Conservation (phyloP, 2,329 filamentous ascomycete genomes). For the Pseudovirgaria hyperparasitica region DNA sequence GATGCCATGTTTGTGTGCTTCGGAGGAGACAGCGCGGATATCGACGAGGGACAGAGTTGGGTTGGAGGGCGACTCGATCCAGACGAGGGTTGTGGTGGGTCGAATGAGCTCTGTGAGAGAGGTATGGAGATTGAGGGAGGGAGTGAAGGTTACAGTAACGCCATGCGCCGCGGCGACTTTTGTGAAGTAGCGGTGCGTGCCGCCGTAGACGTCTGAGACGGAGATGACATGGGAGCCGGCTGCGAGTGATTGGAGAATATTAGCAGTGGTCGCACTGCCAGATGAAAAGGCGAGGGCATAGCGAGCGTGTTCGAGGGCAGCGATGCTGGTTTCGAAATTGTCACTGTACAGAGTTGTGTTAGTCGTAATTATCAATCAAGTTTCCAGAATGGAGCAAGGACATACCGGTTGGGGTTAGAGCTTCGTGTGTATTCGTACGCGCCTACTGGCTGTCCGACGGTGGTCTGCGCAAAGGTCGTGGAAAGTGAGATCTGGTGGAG, state of each 20-base stretch:
- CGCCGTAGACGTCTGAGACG: slow-evolving; percentile 94
- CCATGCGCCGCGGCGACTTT: slow-evolving; percentile 92
- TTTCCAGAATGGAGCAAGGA: not conserved
- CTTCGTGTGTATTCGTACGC: slow-evolving; percentile 87
- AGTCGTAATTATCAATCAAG: not conserved
- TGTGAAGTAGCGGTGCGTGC: slow-evolving; percentile 97
- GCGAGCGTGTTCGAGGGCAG: slow-evolving; percentile 82
- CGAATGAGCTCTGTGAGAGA: slow-evolving; percentile 75
- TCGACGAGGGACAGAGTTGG: slow-evolving; percentile 88
- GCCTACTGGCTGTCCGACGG: slow-evolving; percentile 77
- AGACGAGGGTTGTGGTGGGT: slow-evolving; percentile 73
- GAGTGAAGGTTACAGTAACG: slow-evolving; percentile 87
- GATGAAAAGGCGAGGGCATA: slow-evolving; percentile 91
- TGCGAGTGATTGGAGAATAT: slow-evolving; percentile 83
- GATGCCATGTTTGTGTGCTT: slow-evolving; percentile 79
- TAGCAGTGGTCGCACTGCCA: slow-evolving; percentile 86
- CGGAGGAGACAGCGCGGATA: slow-evolving; percentile 69
- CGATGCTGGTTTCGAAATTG: slow-evolving; percentile 87
- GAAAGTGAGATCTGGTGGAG: slow-evolving; percentile 67
- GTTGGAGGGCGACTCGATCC: slow-evolving; percentile 95
- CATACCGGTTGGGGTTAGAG: slow-evolving; percentile 73
- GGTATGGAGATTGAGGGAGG: slow-evolving; percentile 81
- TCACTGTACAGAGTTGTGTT: slow-evolving; percentile 36
- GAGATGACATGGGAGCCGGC: slow-evolving; percentile 88
- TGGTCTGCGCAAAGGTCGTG: slow-evolving; percentile 87